Conservation (phyloP, 345 rosid species). For the Eutrema japonicum region DNA sequence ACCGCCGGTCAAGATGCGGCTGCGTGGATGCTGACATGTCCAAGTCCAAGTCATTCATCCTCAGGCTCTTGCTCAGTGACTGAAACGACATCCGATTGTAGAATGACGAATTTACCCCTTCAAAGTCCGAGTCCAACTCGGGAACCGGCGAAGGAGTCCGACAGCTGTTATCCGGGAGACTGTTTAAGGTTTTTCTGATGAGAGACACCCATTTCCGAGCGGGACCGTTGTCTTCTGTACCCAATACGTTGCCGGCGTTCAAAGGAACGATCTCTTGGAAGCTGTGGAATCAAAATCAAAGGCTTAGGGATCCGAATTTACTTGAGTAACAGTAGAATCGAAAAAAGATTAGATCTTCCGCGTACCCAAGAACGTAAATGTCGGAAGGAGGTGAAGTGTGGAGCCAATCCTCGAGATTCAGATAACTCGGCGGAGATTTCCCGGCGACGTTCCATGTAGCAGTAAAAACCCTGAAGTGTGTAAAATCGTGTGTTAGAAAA, state of each 20-base stretch:
- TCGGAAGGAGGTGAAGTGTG: constrained; percentile 93
- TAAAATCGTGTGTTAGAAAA: not conserved
- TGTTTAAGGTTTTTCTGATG: constrained; percentile 81
- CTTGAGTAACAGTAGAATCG: not conserved
- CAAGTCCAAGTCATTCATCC: constrained; percentile 49
- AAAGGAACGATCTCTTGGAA: constrained; percentile 98
- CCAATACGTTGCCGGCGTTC: constrained; percentile 97
- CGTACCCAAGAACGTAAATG: constrained; percentile 94
- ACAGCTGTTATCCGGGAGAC: constrained; percentile 71
- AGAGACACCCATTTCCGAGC: constrained; percentile 95
- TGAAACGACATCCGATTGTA: constrained; percentile 81
- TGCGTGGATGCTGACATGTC: constrained; percentile 47
- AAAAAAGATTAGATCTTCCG: constrained; percentile 2
- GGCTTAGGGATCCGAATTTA: not conserved
- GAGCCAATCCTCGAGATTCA: constrained; percentile 97
- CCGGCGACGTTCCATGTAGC: constrained; percentile 99
- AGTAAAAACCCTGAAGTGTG: constrained; percentile 63
- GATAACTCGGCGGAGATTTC: constrained; percentile 80
- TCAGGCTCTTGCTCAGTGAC: constrained; percentile 72
- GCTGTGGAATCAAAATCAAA: constrained; percentile 49
- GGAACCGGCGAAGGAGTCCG: constrained; percentile 81
- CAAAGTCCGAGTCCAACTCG: constrained; percentile 88
- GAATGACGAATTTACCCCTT: constrained; percentile 62
- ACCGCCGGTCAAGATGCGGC: constrained; percentile 66
- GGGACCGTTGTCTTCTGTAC: constrained; percentile 93